phyloP scores from a whole-genome alignment of 2,329 filamentous ascomycete genomes.

The Erysiphe pulchra region DNA sequence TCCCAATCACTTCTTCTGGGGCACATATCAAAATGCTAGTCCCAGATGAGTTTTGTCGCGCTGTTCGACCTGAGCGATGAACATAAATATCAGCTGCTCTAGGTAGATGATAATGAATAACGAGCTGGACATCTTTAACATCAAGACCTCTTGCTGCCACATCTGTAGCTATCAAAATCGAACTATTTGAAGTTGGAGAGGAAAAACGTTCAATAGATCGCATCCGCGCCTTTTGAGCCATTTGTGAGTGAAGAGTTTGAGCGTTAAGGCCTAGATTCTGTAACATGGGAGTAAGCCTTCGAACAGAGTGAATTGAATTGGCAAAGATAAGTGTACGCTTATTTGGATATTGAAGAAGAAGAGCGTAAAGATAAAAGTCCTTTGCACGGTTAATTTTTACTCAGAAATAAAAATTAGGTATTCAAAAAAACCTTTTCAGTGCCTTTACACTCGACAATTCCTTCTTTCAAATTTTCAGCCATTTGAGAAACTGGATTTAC shows the following conservation, averaged over 20 bases:
- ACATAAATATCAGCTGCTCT: conserved; percentile 83
- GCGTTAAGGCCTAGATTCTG: conserved; percentile 57
- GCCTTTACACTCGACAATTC: conserved; percentile 70
- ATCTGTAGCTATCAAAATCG: conserved; percentile 74
- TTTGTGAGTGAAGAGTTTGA: conserved; percentile 66
- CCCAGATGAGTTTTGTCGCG: conserved; percentile 53
- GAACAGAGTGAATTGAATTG: conserved; percentile 83
- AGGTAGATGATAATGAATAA: conserved; percentile 89
- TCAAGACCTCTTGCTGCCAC: conserved; percentile 85
- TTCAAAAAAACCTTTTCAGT: conserved; percentile 51
- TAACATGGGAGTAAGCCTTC: conserved; percentile 61
- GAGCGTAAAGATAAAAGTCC: conserved; percentile 80
- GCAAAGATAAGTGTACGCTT: conserved; percentile 74
- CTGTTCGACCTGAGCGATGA: conserved; percentile 82
- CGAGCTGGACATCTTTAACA: conserved; percentile 67
- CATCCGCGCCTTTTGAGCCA: conserved; percentile 89
- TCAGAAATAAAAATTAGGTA: not conserved
- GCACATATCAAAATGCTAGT: conserved; percentile 71
- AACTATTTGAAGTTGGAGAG: conserved; percentile 24
- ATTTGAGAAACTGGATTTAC: conserved; percentile 76
- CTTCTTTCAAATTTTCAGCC: conserved; percentile 65
- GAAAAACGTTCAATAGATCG: conserved; percentile 79
- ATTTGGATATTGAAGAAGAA: conserved; percentile 60
- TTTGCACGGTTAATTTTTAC: conserved; percentile 12
- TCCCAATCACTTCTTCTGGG: conserved; percentile 72